Evolutionary conservation across 345 rosid species (phyloP), one percentile per base, ranked within the genome.

Genomic region (Erysimum cheiranthoides): DNA sequence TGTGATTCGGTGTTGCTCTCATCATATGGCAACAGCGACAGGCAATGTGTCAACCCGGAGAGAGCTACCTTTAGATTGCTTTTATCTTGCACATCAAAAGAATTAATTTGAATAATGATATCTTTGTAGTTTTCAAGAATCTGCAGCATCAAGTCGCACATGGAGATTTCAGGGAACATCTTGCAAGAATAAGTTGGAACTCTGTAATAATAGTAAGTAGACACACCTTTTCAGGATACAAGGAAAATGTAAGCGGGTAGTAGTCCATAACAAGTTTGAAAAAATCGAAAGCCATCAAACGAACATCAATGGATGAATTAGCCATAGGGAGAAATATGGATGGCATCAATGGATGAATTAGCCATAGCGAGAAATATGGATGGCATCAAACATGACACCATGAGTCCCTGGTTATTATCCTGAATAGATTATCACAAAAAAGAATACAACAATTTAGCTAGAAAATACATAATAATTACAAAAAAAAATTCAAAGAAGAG

Each of bases 281-380:
- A 79, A 88, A 85, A 51, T 82, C 87, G 86, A 95, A 92, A 68
- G 97, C 97, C 93, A 86, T 90, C 85, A 92, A 73, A 60, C 95
- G 96, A 78, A 95, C 87, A 25, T 95, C 97, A 63, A 90, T 63
- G n/a, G 87, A 77, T 70, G 89, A 84, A 82, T 86, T 70, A 45
- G 91, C 85, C 99, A 90, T 92, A 14, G 93, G 93, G 34, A 68
- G 83, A 68, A n/a, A n/a, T n/a, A n/a, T n/a, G n/a, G n/a, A n/a
- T n/a, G n/a, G n/a, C n/a, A n/a, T n/a, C n/a, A n/a, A n/a, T n/a
- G n/a, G n/a, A n/a, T n/a, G n/a, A n/a, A n/a, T n/a, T n/a, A n/a
- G n/a, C n/a, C n/a, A n/a, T n/a, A n/a, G n/a, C n/a, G n/a, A n/a
- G n/a, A n/a, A 92, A 95, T 66, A 92, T 87, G 68, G 85, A 86